Conservation (phyloP, 148 eudicot species). For the Camellia sinensis region DNA sequence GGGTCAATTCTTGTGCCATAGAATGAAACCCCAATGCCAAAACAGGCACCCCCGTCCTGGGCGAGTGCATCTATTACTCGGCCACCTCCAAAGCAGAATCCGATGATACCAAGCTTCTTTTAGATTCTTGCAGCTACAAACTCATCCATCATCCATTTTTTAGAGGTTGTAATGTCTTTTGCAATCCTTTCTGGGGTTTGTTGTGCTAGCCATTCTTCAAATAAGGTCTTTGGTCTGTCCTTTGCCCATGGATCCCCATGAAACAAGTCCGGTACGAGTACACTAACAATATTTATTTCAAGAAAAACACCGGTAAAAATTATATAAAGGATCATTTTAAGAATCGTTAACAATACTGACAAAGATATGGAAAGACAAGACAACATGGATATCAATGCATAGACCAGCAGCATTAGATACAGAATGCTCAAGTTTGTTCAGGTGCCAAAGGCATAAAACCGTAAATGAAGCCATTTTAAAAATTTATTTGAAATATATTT, state of each 20-base stretch:
- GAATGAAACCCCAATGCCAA: constrained; percentile 73
- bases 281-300: constrained; percentile 44
- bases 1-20: constrained; percentile 70
- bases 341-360: neutral
- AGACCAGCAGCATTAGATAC: neutral
- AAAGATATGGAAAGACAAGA: neutral
- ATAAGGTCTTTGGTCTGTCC: constrained; percentile 30
- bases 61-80: constrained; percentile 66
- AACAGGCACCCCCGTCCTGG: constrained; percentile 43
- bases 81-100: constrained; percentile 91
- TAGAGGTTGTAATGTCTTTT: constrained; percentile 48
- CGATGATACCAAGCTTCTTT: constrained; percentile 71
- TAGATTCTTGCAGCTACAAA: constrained; percentile 58
- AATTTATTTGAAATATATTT: too few species aligned
- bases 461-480: too few species aligned
- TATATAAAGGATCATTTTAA: neutral
- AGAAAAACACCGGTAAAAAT: constrained; percentile 1
- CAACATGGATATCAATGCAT: neutral
- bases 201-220: constrained; percentile 58
- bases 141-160: constrained; percentile 76
- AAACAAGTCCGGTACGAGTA: constrained; percentile 85
- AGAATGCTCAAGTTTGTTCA: too few species aligned
- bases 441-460: too few species aligned
- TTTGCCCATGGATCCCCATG: constrained; percentile 77
- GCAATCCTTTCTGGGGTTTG: constrained; percentile 44